phyloP scores from a whole-genome alignment of 1,139 yeast species.

The Suhomyces wounanorum region DNA sequence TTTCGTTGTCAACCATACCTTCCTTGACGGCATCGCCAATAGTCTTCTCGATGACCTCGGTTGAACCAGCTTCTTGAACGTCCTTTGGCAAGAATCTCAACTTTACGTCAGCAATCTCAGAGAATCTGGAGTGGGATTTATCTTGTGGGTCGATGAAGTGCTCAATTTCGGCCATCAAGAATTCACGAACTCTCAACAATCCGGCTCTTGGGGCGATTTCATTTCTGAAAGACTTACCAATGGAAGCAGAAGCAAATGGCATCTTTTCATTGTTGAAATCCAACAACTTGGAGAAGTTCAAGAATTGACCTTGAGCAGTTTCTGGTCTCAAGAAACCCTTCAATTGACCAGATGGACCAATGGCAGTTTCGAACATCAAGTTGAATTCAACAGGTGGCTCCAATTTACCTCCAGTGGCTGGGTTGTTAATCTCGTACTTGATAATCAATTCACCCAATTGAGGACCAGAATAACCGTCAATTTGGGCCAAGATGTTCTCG shows the following conservation, averaged over 20 bases:
- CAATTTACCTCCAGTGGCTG: conserved; percentile 81
- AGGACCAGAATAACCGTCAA: conserved; percentile 93
- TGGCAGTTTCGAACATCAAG: conserved; percentile 98
- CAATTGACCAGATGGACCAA: conserved; percentile 96
- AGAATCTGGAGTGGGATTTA: conserved; percentile 80
- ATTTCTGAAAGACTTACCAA: conserved; percentile 98
- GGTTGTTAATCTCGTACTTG: conserved; percentile 83
- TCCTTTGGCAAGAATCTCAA: conserved; percentile 81
- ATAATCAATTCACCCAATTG: conserved; percentile 86
- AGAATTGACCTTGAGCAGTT: conserved; percentile 99
- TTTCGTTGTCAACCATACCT: conserved; percentile 93
- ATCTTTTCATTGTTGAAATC: conserved; percentile 94
- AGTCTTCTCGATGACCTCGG: conserved; percentile 62
- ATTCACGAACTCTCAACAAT: conserved; percentile 95
- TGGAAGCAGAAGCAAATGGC: conserved; percentile 99
- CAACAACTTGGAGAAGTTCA: conserved; percentile 88
- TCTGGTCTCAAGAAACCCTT: conserved; percentile 98
- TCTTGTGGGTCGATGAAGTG: conserved; percentile 94
- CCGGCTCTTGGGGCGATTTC: conserved; percentile 99
- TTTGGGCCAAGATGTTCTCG: conserved; percentile 84
- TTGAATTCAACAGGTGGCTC: conserved; percentile 95
- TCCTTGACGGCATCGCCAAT: conserved; percentile 87
- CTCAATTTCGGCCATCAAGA: conserved; percentile 98
- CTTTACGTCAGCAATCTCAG: conserved; percentile 69
- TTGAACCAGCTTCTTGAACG: conserved; percentile 83